Percentiles rank a stretch among this genome's conserved stretches.
These are phyloP conservation scores for Macroventuria anomochaeta DNA, from an alignment of 2,329 filamentous ascomycete genomes.

Conservation along the genomic window DNA sequence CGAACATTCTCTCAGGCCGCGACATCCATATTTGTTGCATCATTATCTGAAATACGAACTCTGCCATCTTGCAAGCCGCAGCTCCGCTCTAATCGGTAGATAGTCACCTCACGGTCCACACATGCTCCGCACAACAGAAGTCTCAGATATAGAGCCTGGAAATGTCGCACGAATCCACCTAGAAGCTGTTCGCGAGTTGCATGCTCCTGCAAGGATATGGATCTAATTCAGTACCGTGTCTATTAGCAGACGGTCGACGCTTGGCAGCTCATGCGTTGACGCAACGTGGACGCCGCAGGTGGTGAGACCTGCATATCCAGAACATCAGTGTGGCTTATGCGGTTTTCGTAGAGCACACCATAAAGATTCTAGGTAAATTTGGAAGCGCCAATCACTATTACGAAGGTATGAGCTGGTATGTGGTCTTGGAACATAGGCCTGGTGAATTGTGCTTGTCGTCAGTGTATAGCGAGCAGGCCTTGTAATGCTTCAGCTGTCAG, in stretches of 20 bases:
- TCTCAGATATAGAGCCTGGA: too few relatives aligned
- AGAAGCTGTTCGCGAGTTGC: background rate
- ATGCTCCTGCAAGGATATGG: background rate
- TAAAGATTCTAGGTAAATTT: background rate
- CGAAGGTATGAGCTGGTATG: background rate
- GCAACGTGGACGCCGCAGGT: background rate
- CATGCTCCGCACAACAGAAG: too few relatives aligned
- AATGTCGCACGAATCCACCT: too few relatives aligned
- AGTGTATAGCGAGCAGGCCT: background rate
- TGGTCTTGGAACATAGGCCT: background rate
- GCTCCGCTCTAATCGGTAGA: too few relatives aligned
- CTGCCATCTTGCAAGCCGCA: background rate
- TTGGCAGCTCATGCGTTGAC: background rate
- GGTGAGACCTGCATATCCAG: slow-evolving; percentile 13
- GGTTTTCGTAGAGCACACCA: slow-evolving; percentile 14
- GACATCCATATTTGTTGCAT: too few relatives aligned
- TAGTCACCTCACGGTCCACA: too few relatives aligned
- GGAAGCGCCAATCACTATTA: background rate
- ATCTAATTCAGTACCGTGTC: too few relatives aligned
- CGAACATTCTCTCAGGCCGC: too few relatives aligned
- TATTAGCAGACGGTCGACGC: background rate
- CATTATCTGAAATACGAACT: background rate
- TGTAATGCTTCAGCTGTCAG: background rate
- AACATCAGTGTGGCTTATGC: background rate
- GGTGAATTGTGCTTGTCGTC: background rate